Evolutionary conservation across 257 asterid species (phyloP).

Genomic region (Ehretia macrophylla): DNA sequence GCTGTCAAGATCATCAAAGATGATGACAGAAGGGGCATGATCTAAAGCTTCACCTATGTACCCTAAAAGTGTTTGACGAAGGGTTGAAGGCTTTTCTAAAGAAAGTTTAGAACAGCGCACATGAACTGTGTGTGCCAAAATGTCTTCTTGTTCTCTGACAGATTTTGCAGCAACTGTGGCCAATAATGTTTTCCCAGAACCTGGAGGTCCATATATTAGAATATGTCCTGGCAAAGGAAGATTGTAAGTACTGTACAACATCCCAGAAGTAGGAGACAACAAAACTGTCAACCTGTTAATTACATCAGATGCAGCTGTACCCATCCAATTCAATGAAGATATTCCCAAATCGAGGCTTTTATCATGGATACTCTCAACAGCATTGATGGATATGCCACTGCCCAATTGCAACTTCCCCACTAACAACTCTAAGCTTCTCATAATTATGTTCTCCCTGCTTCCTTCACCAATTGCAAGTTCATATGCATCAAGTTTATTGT

Average conservation of each 20-base stretch:
- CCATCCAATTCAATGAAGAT: constrained; percentile 94
- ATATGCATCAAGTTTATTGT: constrained; percentile 38
- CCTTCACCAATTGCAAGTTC: constrained; percentile 59
- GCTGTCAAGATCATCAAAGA: constrained; percentile 95
- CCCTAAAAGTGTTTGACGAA: constrained; percentile 61
- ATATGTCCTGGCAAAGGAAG: constrained; percentile 93
- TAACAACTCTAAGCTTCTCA: constrained; percentile 47
- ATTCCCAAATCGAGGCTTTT: constrained; percentile 26
- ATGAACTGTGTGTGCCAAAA: constrained; percentile 73
- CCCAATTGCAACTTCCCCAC: constrained; percentile 66
- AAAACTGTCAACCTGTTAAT: constrained; percentile 57
- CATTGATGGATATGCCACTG: constrained; percentile 41
- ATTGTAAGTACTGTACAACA: constrained; percentile 47
- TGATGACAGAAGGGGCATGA: constrained; percentile 80
- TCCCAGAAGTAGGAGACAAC: constrained; percentile 60
- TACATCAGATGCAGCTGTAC: constrained; percentile 76
- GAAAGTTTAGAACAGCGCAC: constrained; percentile 77
- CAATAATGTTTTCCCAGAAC: constrained; percentile 87
- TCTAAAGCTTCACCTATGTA: constrained; percentile 77
- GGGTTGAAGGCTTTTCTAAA: constrained; percentile 71
- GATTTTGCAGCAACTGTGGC: constrained; percentile 73
- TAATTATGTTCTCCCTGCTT: constrained; percentile 20
- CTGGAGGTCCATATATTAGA: constrained; percentile 89
- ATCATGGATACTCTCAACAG: constrained; percentile 35
- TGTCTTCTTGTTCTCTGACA: constrained; percentile 60